Evolutionary conservation across 2,329 filamentous ascomycete species (phyloP).

Genomic region (Emergomyces pasteurianus): DNA sequence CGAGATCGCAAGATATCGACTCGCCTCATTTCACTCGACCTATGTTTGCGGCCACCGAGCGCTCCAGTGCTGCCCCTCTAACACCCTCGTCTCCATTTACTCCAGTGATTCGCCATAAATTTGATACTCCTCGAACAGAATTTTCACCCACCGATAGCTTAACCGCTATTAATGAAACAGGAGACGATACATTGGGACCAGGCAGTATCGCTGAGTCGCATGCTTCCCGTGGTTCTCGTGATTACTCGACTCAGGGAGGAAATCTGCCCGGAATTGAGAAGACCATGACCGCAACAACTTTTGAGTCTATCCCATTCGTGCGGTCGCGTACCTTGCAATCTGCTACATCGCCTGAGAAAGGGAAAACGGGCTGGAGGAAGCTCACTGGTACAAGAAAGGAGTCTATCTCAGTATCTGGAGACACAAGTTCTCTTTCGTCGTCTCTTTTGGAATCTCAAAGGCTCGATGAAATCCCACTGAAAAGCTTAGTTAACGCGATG

Average conservation of each 20-base stretch:
- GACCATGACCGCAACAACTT: not conserved
- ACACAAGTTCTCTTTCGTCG: conserved; percentile 29
- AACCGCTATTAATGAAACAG: conserved; percentile 6
- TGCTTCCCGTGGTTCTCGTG: not conserved
- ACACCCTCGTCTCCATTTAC: conserved; percentile 9
- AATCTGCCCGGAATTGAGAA: not conserved
- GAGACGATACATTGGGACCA: not conserved
- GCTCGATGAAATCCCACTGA: conserved; percentile 29
- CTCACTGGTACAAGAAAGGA: not conserved
- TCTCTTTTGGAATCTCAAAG: conserved; percentile 23
- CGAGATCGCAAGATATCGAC: not conserved
- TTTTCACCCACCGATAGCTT: conserved; percentile 3
- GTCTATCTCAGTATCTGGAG: conserved; percentile 13
- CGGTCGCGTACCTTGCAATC: not conserved
- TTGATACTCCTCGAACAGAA: conserved; percentile 1
- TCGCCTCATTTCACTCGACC: not conserved
- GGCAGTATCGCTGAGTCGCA: not conserved
- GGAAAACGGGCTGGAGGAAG: not conserved
- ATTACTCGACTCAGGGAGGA: not conserved
- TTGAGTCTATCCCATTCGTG: not conserved
- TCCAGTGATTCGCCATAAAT: not conserved
- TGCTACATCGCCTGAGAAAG: not conserved
- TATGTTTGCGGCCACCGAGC: not conserved
- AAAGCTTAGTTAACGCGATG: conserved; percentile 17
- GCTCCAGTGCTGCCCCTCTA: not conserved